A percentile compares a stretch with the other conserved stretches of the same genome.
Evolutionary conservation across 192 early-diverging fungal genomes (phyloP).

Genomic region (Backusella tarrabulga): DNA sequence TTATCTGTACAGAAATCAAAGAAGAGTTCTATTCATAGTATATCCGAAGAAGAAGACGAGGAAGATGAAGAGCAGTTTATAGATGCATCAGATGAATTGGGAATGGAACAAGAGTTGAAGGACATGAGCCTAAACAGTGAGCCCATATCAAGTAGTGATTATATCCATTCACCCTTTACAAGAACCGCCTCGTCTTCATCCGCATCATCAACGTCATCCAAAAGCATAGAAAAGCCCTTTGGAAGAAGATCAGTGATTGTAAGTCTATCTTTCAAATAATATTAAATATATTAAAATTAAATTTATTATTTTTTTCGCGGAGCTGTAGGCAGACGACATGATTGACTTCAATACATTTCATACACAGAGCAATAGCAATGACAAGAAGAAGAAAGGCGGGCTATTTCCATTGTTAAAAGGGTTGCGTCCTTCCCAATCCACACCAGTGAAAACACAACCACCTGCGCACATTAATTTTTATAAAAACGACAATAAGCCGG

Average conservation of each 20-base stretch:
- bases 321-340: conserved; percentile 6
- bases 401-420: conserved; percentile 13
- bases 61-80: not conserved
- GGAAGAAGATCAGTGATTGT: conserved; percentile 10
- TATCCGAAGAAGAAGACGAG: not conserved
- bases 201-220: not conserved
- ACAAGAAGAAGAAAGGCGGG: not conserved
- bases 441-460: conserved; percentile 14
- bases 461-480: conserved; percentile 29
- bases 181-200: not conserved
- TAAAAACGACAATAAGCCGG: conserved; percentile 18
- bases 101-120: not conserved
- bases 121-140: not conserved
- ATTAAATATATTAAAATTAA: too few species aligned
- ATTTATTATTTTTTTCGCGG: not conserved
- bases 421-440: conserved; percentile 8
- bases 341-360: not conserved
- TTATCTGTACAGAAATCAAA: not conserved
- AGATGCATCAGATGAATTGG: not conserved
- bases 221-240: conserved; percentile 5
- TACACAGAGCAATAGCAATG: not conserved
- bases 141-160: not conserved
- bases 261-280: not conserved
- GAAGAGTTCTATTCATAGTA: not conserved
- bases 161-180: not conserved